phyloP scores from a whole-genome alignment of 192 early-diverging fungal species.

The Coemansia aciculifera region DNA sequence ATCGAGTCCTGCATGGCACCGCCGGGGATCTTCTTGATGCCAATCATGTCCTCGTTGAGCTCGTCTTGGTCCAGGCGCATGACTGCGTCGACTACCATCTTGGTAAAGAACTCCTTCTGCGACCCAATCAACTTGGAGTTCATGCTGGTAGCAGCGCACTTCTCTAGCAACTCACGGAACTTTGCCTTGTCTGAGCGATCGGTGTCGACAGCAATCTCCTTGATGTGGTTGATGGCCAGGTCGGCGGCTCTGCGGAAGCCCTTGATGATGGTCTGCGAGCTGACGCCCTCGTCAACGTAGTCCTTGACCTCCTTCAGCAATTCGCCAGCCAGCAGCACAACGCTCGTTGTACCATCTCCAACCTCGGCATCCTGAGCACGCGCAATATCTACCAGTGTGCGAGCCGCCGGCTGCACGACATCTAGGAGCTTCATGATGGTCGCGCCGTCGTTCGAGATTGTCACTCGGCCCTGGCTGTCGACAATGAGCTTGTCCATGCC shows the following conservation, averaged over 20 bases:
- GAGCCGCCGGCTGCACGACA: conserved; percentile 97
- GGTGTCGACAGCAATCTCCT: conserved; percentile 86
- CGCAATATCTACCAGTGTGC: conserved; percentile 97
- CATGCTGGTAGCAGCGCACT: conserved; percentile 98
- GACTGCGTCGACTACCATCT: conserved; percentile 98
- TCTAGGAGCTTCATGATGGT: conserved; percentile 98
- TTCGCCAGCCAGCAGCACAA: conserved; percentile 95
- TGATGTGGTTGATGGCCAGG: conserved; percentile 88
- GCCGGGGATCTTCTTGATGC: conserved; percentile 97
- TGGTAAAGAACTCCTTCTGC: conserved; percentile 96
- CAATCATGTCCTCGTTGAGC: conserved; percentile 95
- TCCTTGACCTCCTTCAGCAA: conserved; percentile 92
- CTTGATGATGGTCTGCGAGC: conserved; percentile 92
- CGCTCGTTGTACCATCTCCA: conserved; percentile 97
- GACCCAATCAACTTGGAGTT: conserved; percentile 96
- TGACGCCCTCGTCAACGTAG: conserved; percentile 93
- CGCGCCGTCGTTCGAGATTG: conserved; percentile 98
- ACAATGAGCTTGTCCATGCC: conserved; percentile 99
- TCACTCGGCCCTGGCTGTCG: conserved; percentile 86
- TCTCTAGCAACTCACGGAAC: conserved; percentile 87
- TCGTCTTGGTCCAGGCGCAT: conserved; percentile 92
- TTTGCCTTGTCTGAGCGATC: conserved; percentile 78
- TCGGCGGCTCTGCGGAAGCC: conserved; percentile 92
- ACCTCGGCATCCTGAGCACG: conserved; percentile 98
- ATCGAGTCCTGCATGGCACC: conserved; percentile 99